These are phyloP conservation scores for Dispira simplex DNA, from an alignment of 192 early-diverging fungal species.

Conservation along the genomic window DNA sequence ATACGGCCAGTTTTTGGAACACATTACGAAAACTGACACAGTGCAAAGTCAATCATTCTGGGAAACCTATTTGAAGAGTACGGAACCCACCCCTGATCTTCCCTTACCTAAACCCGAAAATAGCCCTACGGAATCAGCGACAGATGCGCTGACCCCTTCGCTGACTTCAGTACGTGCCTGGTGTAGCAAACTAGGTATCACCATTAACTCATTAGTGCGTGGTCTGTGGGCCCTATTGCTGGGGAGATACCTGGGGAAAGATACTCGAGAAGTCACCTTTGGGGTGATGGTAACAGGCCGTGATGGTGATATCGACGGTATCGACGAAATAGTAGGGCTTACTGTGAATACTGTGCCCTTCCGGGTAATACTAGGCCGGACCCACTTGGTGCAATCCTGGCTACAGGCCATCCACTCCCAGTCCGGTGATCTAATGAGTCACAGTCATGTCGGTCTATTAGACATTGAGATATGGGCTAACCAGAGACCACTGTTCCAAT, in stretches of 20 bases:
- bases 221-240: slow-evolving; percentile 3
- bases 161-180: neutral
- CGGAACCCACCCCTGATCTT: slow-evolving; percentile 1
- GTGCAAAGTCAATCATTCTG: neutral
- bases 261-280: neutral
- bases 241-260: neutral
- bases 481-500: neutral
- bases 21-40: no score
- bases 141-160: no score
- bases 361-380: neutral
- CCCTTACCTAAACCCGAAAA: neutral
- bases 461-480: slow-evolving; percentile 4
- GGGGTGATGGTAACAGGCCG: slow-evolving; percentile 5
- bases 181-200: neutral
- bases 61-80: neutral
- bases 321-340: slow-evolving; percentile 9
- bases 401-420: neutral
- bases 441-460: slow-evolving; percentile 1
- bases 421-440: neutral
- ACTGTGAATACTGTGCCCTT: slow-evolving; percentile 4
- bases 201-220: neutral
- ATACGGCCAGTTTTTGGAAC: no score
- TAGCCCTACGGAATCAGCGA: no score
- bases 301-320: neutral
- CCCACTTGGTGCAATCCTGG: neutral